Percentiles rank a stretch among this genome's conserved stretches.
phyloP scores from a whole-genome alignment of 2,329 filamentous ascomycete species.

The Fusarium palustre region DNA sequence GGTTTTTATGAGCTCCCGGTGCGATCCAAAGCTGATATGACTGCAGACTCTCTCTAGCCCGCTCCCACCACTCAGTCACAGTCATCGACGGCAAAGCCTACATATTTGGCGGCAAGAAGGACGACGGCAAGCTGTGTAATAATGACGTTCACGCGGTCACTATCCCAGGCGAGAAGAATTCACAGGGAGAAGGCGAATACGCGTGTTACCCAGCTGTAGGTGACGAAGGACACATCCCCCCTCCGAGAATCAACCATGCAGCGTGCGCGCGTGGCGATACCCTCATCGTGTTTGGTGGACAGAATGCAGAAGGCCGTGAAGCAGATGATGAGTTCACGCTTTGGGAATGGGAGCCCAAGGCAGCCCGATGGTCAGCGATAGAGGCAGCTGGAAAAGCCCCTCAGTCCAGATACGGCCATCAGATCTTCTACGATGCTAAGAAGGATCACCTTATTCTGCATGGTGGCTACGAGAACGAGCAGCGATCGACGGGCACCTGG shows the following conservation, averaged over 20 bases:
- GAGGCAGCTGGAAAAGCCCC: conserved; percentile 25
- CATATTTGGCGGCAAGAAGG: conserved; percentile 38
- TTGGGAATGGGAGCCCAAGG: conserved; percentile 35
- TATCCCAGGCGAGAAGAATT: not conserved
- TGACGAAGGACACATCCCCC: conserved; percentile 11
- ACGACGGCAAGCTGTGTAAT: conserved; percentile 22
- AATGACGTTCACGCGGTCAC: conserved; percentile 36
- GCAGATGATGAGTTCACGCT: conserved; percentile 29
- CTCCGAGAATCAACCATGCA: conserved; percentile 20
- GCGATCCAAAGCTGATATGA: not conserved
- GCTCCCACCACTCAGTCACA: conserved; percentile 32
- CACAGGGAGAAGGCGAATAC: conserved; percentile 24
- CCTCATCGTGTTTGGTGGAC: conserved; percentile 32
- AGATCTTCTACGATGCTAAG: conserved; percentile 30
- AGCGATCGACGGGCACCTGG: conserved; percentile 26
- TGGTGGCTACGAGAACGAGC: conserved; percentile 18
- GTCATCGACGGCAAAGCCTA: conserved; percentile 33
- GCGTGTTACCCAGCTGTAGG: conserved; percentile 38
- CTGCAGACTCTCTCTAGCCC: conserved; percentile 19
- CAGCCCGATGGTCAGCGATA: conserved; percentile 20
- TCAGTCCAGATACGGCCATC: conserved; percentile 7
- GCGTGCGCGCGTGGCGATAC: conserved; percentile 26
- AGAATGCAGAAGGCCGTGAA: not conserved
- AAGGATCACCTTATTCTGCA: conserved; percentile 33
- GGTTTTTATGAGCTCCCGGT: fast-evolving